Evolutionary conservation across 176 grass and related monocot genomes (phyloP).

Genomic region (Hordeum marinum): DNA sequence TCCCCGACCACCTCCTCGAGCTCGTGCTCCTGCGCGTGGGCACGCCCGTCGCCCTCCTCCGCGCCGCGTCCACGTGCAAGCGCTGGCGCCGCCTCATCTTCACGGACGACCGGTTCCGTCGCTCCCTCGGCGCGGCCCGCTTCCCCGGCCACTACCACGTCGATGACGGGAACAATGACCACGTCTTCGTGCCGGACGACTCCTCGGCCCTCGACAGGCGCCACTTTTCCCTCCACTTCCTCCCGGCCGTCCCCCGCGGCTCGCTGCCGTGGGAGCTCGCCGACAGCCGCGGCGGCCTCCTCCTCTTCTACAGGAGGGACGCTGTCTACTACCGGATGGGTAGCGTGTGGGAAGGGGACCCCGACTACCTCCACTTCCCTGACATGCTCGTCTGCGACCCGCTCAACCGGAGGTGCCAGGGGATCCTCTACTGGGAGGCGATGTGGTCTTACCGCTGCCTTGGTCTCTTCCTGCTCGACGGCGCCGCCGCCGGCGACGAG

Average conservation of each 20-base stretch:
- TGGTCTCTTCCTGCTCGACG: background rate
- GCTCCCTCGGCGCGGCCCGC: background rate
- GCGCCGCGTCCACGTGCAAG: background rate
- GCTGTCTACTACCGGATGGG: background rate
- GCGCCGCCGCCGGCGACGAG: background rate
- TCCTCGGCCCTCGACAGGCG: background rate
- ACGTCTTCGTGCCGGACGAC: background rate
- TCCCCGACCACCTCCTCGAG: conserved; percentile 3
- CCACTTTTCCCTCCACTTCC: background rate
- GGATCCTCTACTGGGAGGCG: background rate
- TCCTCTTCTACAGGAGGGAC: background rate
- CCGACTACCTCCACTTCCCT: background rate
- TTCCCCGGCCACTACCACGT: background rate
- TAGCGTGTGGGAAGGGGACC: too few species aligned
- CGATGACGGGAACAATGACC: background rate
- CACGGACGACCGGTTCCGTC: background rate
- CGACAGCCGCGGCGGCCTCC: background rate
- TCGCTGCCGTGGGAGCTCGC: background rate
- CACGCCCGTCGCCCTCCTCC: background rate
- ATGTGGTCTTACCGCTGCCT: background rate
- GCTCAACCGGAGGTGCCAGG: background rate
- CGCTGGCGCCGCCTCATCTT: background rate
- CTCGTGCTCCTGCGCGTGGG: background rate
- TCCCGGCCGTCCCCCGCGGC: background rate
- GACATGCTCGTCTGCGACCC: conserved; percentile 6